These are phyloP conservation scores for Crepidotus variabilis DNA, from an alignment of 768 basidiomycete genomes.

Conservation along the genomic window DNA sequence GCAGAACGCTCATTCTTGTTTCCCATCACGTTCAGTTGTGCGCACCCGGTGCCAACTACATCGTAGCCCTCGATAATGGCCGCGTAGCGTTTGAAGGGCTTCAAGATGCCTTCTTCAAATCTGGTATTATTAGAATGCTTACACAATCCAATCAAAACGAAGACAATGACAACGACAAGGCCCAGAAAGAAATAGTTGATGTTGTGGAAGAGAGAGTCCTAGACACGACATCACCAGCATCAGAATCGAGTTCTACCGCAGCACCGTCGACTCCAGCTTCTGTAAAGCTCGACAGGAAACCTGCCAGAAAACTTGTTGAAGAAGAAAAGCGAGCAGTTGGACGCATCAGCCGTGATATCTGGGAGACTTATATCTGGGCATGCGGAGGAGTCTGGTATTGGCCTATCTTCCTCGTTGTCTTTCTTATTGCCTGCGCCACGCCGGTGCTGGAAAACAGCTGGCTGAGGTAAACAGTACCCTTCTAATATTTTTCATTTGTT, in stretches of 20 bases:
- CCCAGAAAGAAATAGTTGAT: slow-evolving; percentile 45
- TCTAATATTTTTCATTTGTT: not conserved
- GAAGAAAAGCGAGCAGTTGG: slow-evolving; percentile 80
- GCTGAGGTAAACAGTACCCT: slow-evolving; percentile 41
- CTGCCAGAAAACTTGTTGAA: slow-evolving; percentile 79
- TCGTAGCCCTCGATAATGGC: slow-evolving; percentile 83
- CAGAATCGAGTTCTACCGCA: slow-evolving; percentile 34
- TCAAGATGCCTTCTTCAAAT: slow-evolving; percentile 57
- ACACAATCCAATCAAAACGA: slow-evolving; percentile 49
- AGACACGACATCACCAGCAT: slow-evolving; percentile 45
- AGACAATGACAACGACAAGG: slow-evolving; percentile 57
- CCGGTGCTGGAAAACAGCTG: slow-evolving; percentile 75
- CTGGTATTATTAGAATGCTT: slow-evolving; percentile 61
- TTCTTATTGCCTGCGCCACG: slow-evolving; percentile 54
- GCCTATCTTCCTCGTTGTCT: slow-evolving; percentile 47
- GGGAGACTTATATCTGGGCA: slow-evolving; percentile 40
- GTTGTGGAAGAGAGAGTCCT: slow-evolving; percentile 29
- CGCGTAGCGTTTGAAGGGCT: slow-evolving; percentile 73
- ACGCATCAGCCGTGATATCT: slow-evolving; percentile 62
- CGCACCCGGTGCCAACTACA: slow-evolving; percentile 71
- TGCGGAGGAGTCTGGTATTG: slow-evolving; percentile 53
- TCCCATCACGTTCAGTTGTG: slow-evolving; percentile 95
- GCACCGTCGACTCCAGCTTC: slow-evolving; percentile 26
- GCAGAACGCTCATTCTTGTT: slow-evolving; percentile 86
- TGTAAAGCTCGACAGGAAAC: slow-evolving; percentile 29